Base-by-base conservation (phyloP, 2,329 filamentous ascomycete species). In the Purpureocillium lavendulum region DNA sequence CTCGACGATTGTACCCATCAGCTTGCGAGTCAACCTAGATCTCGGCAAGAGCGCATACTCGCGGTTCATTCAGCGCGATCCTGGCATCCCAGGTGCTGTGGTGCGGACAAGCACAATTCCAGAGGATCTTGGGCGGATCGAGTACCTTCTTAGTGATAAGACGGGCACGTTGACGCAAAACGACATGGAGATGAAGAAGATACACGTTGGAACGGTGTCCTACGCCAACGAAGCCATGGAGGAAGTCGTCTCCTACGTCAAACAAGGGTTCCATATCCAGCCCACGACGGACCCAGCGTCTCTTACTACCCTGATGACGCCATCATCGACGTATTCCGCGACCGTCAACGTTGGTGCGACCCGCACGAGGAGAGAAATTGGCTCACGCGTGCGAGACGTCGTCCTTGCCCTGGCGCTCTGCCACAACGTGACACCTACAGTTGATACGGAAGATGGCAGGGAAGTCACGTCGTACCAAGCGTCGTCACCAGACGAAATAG, bases 161-260 rank as follows among this genome's bases (percentile, higher is more conserved):
- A 98, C 92, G 1, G 92, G 92, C n/a, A 98, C 92, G 2, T 63
- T 98, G 43, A 98, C 92, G 1, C 88, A 97, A 51, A 98, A 98
- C 54, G 87, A 95, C 55, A 96, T 96, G 89, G 90, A 96, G 56
- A 83, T 98, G 74, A 95, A 94, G 58, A 98, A 98, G 64, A 90
- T 98, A 6, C 94, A 98, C 54, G 87, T 98, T 39, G 92, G 94
- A 9, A 98, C 92, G 9, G 92, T 97, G 2, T 97, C 90, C 1
- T 98, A 98, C 55, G 92, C 90, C 28, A 95, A 95, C 51, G 92
- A 98, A 57, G 90, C 92, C 9, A 98, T 98, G 92, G 92, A 97
- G 50, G 94, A 98, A 65, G 92, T 98, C 11, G 69, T 79, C 11
- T 76, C 84, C 0, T 96, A 95, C 56, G 76, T 98, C 37, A 80